Percentiles rank a stretch among this genome's conserved stretches.
phyloP scores from a whole-genome alignment of 1,284 basidiomycete genomes.

The Erythrobasidium hasegawianum region DNA sequence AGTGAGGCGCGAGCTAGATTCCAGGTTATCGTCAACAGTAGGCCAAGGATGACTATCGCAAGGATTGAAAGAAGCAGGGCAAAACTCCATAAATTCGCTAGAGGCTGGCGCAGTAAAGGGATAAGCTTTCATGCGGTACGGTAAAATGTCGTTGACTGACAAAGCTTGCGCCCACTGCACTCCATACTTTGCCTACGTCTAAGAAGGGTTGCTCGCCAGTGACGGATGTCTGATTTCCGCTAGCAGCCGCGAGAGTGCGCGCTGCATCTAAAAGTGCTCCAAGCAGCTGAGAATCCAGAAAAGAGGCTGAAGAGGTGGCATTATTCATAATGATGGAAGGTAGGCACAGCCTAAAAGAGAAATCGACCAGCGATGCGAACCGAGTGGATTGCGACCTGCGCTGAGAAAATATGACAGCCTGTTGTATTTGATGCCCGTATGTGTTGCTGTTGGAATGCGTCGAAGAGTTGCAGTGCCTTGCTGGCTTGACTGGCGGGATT shows the following conservation, averaged over 20 bases:
- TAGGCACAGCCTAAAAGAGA: neutral
- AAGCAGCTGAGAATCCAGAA: slow-evolving; percentile 8
- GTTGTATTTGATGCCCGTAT: no score
- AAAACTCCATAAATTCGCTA: slow-evolving; percentile 9
- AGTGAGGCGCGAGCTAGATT: slow-evolving; percentile 12
- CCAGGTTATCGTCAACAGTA: slow-evolving; percentile 17
- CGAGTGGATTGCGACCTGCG: neutral
- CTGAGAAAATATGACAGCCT: no score
- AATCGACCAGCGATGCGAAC: neutral
- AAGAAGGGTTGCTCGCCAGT: neutral
- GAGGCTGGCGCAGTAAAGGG: slow-evolving; percentile 9
- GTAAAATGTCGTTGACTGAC: no score
- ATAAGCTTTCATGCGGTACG: no score
- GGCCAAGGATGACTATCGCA: slow-evolving; percentile 6
- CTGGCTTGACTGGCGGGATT: no score
- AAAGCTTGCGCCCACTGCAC: neutral
- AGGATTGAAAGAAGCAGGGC: slow-evolving; percentile 6
- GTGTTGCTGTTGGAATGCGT: no score
- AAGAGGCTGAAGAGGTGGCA: neutral
- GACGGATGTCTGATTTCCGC: no score
- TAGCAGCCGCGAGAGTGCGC: neutral
- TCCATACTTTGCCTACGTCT: neutral
- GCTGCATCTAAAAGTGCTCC: slow-evolving; percentile 10
- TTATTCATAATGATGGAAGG: no score
- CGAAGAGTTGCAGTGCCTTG: no score